These are phyloP conservation scores for Candida railenensis DNA, from an alignment of 805 yeast genomes.

Conservation along the genomic window DNA sequence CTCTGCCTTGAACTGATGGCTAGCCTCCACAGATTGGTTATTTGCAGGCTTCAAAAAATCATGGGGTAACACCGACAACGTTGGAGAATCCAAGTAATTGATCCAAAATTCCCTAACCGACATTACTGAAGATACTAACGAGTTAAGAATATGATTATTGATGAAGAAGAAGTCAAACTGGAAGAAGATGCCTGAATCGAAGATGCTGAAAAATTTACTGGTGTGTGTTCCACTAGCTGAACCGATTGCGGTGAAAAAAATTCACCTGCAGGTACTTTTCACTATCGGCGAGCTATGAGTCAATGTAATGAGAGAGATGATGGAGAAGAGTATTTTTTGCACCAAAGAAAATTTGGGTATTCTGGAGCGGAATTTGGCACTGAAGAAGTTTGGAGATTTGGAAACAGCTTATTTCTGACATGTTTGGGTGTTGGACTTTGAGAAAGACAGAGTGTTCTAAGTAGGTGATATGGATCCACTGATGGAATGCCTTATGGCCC, in stretches of 20 bases:
- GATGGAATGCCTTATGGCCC: no score
- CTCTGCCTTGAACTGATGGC: constrained; percentile 31
- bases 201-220: no score
- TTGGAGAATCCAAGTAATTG: constrained; percentile 67
- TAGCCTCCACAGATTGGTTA: constrained; percentile 66
- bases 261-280: background rate
- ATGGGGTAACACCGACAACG: constrained; percentile 83
- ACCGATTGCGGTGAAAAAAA: background rate
- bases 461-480: no score
- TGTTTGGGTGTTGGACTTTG: no score
- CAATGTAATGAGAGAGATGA: constrained; percentile 5
- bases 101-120: constrained; percentile 51
- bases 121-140: constrained; percentile 9
- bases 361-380: no score
- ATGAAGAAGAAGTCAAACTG: background rate
- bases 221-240: no score
- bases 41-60: constrained; percentile 80
- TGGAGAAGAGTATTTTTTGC: no score
- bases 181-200: no score
- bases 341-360: no score
- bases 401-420: no score
- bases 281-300: constrained; percentile 4
- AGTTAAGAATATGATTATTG: background rate
- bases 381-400: no score
- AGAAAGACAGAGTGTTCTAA: no score